phyloP scores from a whole-genome alignment of 2,329 filamentous ascomycete species.

The Ustilaginoidea virens region DNA sequence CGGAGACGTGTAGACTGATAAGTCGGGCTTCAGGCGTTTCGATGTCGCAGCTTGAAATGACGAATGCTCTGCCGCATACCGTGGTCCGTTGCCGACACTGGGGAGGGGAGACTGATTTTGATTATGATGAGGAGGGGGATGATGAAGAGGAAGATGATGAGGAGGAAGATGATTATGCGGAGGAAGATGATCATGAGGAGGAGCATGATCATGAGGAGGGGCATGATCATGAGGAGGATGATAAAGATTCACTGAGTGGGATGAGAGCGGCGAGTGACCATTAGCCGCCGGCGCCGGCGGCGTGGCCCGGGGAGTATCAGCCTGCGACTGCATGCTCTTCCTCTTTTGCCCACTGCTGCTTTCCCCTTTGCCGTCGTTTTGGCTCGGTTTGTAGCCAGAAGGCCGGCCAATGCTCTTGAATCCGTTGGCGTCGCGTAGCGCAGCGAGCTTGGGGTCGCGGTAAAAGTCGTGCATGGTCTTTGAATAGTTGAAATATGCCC shows the following conservation, averaged over 20 bases:
- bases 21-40: slow-evolving; percentile 13
- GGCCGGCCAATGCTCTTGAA: slow-evolving; percentile 43
- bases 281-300: too few species aligned
- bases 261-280: slow-evolving; percentile 13
- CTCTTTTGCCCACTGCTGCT: slow-evolving; percentile 15
- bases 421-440: slow-evolving; percentile 34
- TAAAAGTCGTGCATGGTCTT: slow-evolving; percentile 38
- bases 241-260: too few species aligned
- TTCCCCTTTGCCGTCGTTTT: slow-evolving; percentile 3
- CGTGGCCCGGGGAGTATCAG: slow-evolving; percentile 13
- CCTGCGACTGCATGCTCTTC: slow-evolving; percentile 16
- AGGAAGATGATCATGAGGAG: too few species aligned
- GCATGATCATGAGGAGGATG: too few species aligned
- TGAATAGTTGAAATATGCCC: slow-evolving; percentile 33
- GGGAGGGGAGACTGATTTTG: slow-evolving; percentile 3
- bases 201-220: too few species aligned
- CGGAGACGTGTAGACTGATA: slow-evolving; percentile 5
- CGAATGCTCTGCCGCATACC: not conserved
- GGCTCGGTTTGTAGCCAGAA: slow-evolving; percentile 26
- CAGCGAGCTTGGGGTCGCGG: slow-evolving; percentile 35
- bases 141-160: too few species aligned
- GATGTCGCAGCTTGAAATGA: slow-evolving; percentile 8
- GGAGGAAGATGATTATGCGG: too few species aligned
- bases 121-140: too few species aligned
- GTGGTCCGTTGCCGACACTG: not conserved